Conservation (phyloP, 1,284 basidiomycete species). For the Ceratobasidium sp. region DNA sequence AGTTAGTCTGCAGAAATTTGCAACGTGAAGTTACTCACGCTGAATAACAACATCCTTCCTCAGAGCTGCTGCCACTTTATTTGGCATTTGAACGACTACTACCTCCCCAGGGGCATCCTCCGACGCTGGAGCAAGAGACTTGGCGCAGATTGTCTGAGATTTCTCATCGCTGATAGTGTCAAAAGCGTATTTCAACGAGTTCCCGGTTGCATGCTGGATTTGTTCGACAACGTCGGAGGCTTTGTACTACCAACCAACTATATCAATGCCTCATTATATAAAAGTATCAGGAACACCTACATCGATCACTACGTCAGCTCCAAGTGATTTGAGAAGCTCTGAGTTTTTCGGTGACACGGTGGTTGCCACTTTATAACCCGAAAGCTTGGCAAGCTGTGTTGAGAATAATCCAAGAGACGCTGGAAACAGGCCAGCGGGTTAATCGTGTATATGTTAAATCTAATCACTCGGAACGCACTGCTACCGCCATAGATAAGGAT, state of each 20-base stretch:
- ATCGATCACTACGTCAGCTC: slow-evolving; percentile 50
- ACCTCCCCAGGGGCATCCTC: slow-evolving; percentile 41
- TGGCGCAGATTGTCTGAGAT: slow-evolving; percentile 2
- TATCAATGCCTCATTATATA: no score
- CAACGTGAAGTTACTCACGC: not conserved
- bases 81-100: slow-evolving; percentile 12
- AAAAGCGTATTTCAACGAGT: slow-evolving; percentile 42
- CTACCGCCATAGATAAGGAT: slow-evolving; percentile 31
- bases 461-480: not conserved
- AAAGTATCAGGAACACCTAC: not conserved
- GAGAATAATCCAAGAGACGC: slow-evolving; percentile 49
- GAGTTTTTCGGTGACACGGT: slow-evolving; percentile 50
- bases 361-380: slow-evolving; percentile 49
- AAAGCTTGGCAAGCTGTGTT: slow-evolving; percentile 50
- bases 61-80: not conserved
- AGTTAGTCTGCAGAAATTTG: not conserved
- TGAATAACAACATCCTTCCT: slow-evolving; percentile 1
- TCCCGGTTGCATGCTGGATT: slow-evolving; percentile 44
- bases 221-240: slow-evolving; percentile 41
- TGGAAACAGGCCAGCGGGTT: no score
- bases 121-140: slow-evolving; percentile 38
- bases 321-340: slow-evolving; percentile 48
- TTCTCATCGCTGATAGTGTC: slow-evolving; percentile 33
- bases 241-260: not conserved
- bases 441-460: no score